phyloP scores from a whole-genome alignment of 2,329 filamentous ascomycete species.

The Fonsecaea pedrosoi region DNA sequence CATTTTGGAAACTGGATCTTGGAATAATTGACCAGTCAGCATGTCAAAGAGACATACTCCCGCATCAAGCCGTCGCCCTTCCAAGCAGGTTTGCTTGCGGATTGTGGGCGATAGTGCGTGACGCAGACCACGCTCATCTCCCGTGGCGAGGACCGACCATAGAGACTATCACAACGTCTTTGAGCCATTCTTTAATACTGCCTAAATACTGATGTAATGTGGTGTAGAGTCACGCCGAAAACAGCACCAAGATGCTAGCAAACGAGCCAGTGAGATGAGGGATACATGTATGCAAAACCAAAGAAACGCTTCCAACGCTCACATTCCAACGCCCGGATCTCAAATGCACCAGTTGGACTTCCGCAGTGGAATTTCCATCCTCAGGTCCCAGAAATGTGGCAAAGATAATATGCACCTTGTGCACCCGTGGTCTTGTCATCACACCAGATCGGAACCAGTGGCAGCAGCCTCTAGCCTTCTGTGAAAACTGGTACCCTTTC shows the following conservation, averaged over 20 bases:
- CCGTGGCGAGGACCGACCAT: too few relatives aligned
- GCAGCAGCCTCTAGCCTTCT: background rate
- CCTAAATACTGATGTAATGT: background rate
- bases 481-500: background rate
- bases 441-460: background rate
- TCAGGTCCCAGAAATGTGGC: background rate
- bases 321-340: background rate
- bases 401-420: conserved; percentile 7
- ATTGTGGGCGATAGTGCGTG: background rate
- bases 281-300: background rate
- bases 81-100: background rate
- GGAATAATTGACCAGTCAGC: background rate
- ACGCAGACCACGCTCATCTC: background rate
- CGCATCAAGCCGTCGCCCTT: background rate
- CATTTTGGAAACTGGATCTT: conserved; percentile 1
- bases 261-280: background rate
- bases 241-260: background rate
- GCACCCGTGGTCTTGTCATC: background rate
- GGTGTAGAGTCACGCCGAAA: background rate
- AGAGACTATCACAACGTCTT: background rate
- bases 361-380: background rate
- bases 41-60: background rate
- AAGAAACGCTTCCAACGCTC: conserved; percentile 1
- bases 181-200: background rate
- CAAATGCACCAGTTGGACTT: background rate